phyloP scores from a whole-genome alignment of 140 eudicot genomes.

The Flaveria floridana region DNA sequence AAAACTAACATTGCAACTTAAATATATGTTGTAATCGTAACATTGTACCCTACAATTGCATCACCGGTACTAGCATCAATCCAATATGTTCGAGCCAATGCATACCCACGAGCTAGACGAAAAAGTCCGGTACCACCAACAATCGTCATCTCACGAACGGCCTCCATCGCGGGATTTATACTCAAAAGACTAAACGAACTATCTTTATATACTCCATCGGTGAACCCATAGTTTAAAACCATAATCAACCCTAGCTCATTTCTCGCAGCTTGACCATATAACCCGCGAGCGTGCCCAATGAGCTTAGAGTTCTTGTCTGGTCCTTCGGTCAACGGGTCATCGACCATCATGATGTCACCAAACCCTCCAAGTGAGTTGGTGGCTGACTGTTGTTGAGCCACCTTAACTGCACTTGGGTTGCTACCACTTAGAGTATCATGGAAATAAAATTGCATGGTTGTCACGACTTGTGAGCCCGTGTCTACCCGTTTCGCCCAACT shows the following conservation, averaged over 20 bases:
- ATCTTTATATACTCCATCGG: constrained; percentile 60
- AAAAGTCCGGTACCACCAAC: constrained; percentile 83
- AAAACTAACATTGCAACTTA: constrained; percentile 21
- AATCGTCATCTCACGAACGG: constrained; percentile 65
- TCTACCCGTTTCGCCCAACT: constrained; percentile 58
- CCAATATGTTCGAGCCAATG: constrained; percentile 54
- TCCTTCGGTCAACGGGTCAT: constrained; percentile 62
- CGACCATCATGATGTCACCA: constrained; percentile 58
- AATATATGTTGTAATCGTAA: constrained; percentile 48
- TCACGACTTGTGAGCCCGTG: constrained; percentile 40
- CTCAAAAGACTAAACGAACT: constrained; percentile 69
- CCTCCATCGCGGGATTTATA: constrained; percentile 41
- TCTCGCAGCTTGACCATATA: constrained; percentile 58
- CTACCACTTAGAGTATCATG: constrained; percentile 55
- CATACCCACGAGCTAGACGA: constrained; percentile 65
- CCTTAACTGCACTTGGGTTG: constrained; percentile 43
- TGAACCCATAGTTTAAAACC: constrained; percentile 56
- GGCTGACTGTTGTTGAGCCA: constrained; percentile 37
- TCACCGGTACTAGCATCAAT: constrained; percentile 45
- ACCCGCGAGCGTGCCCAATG: constrained; percentile 70
- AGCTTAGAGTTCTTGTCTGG: constrained; percentile 55
- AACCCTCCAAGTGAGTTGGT: constrained; percentile 40
- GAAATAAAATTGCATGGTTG: constrained; percentile 63
- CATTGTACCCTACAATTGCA: constrained; percentile 70
- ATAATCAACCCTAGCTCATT: constrained; percentile 49